These are phyloP conservation scores for Ustilago hordei DNA, from an alignment of 1,284 basidiomycete genomes.

Conservation along the genomic window DNA sequence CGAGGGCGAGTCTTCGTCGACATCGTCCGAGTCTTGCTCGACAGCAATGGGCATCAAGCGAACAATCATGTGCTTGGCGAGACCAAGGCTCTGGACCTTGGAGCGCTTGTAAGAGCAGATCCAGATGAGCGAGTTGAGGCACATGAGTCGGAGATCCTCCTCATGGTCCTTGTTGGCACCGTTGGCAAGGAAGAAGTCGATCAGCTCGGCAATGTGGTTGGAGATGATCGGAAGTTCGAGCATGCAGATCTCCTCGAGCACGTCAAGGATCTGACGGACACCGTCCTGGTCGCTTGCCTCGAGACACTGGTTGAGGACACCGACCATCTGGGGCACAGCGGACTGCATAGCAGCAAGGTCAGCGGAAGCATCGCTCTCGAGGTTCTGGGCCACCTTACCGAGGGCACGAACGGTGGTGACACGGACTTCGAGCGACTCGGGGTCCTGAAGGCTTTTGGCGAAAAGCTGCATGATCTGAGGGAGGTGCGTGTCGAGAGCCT, in stretches of 20 bases:
- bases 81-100: constrained; percentile 87
- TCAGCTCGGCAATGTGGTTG: constrained; percentile 87
- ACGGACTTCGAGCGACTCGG: constrained; percentile 89
- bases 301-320: constrained; percentile 88
- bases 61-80: constrained; percentile 88
- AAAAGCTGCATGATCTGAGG: constrained; percentile 87
- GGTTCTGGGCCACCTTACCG: constrained; percentile 92
- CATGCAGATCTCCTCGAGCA: constrained; percentile 91
- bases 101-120: constrained; percentile 92
- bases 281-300: constrained; percentile 83
- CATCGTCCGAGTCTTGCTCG: constrained; percentile 87
- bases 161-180: constrained; percentile 85
- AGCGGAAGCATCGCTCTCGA: constrained; percentile 86
- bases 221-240: constrained; percentile 92
- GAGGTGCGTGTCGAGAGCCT: constrained; percentile 81
- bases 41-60: constrained; percentile 93
- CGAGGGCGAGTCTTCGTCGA: constrained; percentile 87
- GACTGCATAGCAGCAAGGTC: constrained; percentile 92
- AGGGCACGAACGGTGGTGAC: constrained; percentile 87
- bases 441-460: constrained; percentile 81
- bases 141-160: constrained; percentile 85
- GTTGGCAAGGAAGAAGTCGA: constrained; percentile 87
- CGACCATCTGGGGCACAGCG: constrained; percentile 88
- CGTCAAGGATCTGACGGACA: constrained; percentile 91
- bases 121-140: constrained; percentile 95